These are phyloP conservation scores for Puccinellia tenuiflora DNA, from an alignment of 176 grass and related monocot genomes.

Conservation along the genomic window DNA sequence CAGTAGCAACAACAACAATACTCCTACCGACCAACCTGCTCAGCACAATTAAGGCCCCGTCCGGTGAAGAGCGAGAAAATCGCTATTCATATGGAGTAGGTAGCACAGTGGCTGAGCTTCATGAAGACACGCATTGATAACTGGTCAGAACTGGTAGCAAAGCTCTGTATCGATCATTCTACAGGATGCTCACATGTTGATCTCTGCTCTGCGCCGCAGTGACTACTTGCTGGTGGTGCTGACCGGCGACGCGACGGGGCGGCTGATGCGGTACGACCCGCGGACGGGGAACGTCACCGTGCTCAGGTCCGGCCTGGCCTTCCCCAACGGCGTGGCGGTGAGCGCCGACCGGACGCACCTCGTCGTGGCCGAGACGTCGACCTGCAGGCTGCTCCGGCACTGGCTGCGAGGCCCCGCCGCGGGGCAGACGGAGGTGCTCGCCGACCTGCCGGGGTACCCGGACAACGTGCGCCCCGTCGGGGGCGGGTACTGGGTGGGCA, in stretches of 20 bases:
- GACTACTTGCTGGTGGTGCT: constrained; percentile 48
- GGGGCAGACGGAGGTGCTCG: constrained; percentile 41
- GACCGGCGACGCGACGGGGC: constrained; percentile 52
- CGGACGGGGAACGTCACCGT: constrained; percentile 37
- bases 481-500: constrained; percentile 72
- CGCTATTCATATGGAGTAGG: background rate
- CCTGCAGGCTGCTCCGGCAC: constrained; percentile 55
- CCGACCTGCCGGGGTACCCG: constrained; percentile 73
- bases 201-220: constrained; percentile 23
- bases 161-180: background rate
- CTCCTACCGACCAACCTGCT: background rate
- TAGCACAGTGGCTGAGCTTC: background rate
- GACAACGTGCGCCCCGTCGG: constrained; percentile 62
- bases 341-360: constrained; percentile 61
- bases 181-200: background rate
- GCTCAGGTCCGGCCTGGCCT: constrained; percentile 43
- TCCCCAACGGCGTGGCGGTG: constrained; percentile 68
- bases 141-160: background rate
- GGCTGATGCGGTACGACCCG: constrained; percentile 58
- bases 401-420: constrained; percentile 49
- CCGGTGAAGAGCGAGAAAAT: background rate
- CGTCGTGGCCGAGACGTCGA: constrained; percentile 47
- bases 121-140: background rate
- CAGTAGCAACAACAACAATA: background rate
- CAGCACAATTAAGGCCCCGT: background rate